Evolutionary conservation across 2,329 filamentous ascomycete species (phyloP).

Genomic region (Hypomyces rosellus): DNA sequence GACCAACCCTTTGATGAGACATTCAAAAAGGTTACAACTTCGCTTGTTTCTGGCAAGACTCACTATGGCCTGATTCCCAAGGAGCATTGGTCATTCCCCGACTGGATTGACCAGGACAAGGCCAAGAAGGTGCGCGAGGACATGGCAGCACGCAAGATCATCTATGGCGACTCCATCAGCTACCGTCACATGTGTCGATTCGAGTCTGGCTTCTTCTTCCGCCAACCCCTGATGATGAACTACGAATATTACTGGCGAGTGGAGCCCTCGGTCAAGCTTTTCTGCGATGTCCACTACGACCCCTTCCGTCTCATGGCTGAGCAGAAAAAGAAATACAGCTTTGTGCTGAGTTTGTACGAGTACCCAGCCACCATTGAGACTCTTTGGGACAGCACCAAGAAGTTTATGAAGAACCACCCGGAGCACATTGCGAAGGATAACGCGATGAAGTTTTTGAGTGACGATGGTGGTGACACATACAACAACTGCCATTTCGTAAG

Average conservation of each 20-base stretch:
- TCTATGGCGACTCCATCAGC: constrained; percentile 94
- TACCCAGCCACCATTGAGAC: constrained; percentile 95
- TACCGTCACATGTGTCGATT: constrained; percentile 99
- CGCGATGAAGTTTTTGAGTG: constrained; percentile 84
- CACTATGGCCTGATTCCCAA: constrained; percentile 82
- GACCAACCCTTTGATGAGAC: constrained; percentile 88
- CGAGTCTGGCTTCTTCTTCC: constrained; percentile 99
- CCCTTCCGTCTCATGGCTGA: constrained; percentile 96
- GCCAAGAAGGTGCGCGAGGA: constrained; percentile 86
- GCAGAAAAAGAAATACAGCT: constrained; percentile 96
- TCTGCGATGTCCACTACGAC: constrained; percentile 92
- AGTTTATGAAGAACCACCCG: constrained; percentile 85
- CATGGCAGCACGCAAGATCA: constrained; percentile 91
- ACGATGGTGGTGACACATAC: constrained; percentile 85
- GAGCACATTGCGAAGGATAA: constrained; percentile 82
- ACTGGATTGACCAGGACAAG: constrained; percentile 92
- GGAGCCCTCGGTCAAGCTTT: constrained; percentile 93
- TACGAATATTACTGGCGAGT: constrained; percentile 99
- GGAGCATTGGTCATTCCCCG: constrained; percentile 96
- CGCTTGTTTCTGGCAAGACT: constrained; percentile 87
- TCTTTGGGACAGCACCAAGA: constrained; percentile 90
- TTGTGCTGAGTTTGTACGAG: constrained; percentile 91
- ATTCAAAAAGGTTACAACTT: constrained; percentile 86
- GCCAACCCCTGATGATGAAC: constrained; percentile 84
- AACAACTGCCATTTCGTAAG: constrained; percentile 96